Evolutionary conservation across 1,284 basidiomycete genomes (phyloP).

Genomic region (Pyrrhoderma lamaoense): DNA sequence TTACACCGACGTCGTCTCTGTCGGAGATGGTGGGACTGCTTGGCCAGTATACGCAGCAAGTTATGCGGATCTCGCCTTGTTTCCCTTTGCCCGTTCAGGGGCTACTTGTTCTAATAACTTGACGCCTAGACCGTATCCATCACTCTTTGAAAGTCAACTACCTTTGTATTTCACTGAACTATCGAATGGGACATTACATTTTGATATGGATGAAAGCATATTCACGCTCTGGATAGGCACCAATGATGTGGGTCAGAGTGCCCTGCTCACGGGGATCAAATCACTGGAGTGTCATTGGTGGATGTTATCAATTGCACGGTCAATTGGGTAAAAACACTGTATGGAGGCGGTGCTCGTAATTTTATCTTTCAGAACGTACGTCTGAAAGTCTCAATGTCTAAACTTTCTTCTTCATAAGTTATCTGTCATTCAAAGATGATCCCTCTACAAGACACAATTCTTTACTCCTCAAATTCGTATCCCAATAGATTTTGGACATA

Average conservation of each 20-base stretch:
- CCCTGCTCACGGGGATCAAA: constrained; percentile 32
- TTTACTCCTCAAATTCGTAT: constrained; percentile 32
- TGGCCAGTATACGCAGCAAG: constrained; percentile 39
- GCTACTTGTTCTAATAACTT: constrained; percentile 39
- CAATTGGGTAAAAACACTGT: constrained; percentile 33
- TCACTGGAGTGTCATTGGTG: constrained; percentile 34
- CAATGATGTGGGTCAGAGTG: constrained; percentile 36
- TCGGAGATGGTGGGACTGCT: constrained; percentile 32
- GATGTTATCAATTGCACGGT: constrained; percentile 35
- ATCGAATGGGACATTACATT: constrained; percentile 23
- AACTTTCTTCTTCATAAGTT: not conserved
- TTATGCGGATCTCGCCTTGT: constrained; percentile 34
- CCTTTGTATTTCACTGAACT: constrained; percentile 31
- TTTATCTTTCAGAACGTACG: constrained; percentile 43
- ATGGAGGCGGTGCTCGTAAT: constrained; percentile 38
- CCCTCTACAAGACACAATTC: constrained; percentile 27
- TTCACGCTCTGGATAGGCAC: constrained; percentile 46
- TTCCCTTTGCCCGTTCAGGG: constrained; percentile 37
- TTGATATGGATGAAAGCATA: constrained; percentile 32
- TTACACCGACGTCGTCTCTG: constrained; percentile 34
- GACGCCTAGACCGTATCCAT: constrained; percentile 32
- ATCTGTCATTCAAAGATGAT: constrained; percentile 25
- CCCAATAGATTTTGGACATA: constrained; percentile 31
- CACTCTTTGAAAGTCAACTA: constrained; percentile 34
- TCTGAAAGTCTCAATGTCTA: not conserved